A percentile compares a stretch with the other conserved stretches of the same genome.
Evolutionary conservation across 1,284 basidiomycete species (phyloP).

Genomic region (Leccinum variabile): DNA sequence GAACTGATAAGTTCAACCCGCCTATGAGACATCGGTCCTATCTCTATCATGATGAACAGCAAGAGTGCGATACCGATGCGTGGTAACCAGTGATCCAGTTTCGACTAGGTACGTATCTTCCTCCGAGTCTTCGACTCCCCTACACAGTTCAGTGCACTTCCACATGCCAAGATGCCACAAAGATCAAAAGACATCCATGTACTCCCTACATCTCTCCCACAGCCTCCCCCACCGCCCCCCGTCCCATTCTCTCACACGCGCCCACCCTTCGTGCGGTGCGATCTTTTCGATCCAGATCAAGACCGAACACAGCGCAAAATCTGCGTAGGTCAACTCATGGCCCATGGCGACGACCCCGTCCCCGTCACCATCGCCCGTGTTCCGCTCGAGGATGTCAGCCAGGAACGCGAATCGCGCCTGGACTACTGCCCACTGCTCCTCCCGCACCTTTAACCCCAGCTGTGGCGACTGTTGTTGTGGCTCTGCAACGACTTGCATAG

Average conservation of each 20-base stretch:
- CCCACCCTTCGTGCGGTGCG: constrained; percentile 67
- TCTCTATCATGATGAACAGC: background rate
- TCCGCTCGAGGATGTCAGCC: constrained; percentile 63
- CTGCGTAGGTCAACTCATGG: constrained; percentile 63
- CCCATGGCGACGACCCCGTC: constrained; percentile 69
- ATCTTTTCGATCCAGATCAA: constrained; percentile 70
- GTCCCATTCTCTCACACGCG: constrained; percentile 60
- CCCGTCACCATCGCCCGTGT: constrained; percentile 43
- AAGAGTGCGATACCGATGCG: background rate
- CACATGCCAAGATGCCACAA: background rate
- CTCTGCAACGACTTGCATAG: background rate
- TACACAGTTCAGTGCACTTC: background rate
- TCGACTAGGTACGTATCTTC: background rate
- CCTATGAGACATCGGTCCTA: background rate
- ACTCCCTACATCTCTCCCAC: constrained; percentile 56
- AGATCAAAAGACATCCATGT: constrained; percentile 54
- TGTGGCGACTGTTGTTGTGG: background rate
- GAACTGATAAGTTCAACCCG: background rate
- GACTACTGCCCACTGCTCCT: constrained; percentile 62
- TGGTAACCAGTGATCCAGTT: background rate
- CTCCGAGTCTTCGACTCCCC: background rate
- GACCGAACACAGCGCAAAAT: constrained; percentile 68
- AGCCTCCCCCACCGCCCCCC: constrained; percentile 59
- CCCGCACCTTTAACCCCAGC: constrained; percentile 43
- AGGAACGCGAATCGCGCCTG: constrained; percentile 67